Evolutionary conservation across 805 yeast species (phyloP), one percentile per base, ranked within the genome.

Genomic region (Candida gorgasii): DNA sequence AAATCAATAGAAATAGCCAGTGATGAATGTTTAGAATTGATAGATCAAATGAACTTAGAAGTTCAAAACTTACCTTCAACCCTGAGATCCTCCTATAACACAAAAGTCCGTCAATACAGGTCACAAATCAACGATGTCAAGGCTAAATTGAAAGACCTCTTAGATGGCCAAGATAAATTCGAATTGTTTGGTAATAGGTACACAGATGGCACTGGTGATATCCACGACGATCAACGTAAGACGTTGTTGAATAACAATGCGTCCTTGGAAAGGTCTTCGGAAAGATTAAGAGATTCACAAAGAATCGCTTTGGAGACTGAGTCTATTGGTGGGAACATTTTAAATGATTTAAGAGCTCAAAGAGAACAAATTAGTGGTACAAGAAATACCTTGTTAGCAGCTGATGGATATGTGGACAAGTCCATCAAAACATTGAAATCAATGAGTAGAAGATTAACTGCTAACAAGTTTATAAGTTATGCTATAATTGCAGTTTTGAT

Each of bases 281-380:
- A 90, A 48, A 76, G 96, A 53, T 73, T 93, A 36, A 76, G 84
- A 46, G 97, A 93, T 36, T 84, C 93, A 15, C 95, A 92, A 49
- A 75, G 97, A 52, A 73, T 89, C 2, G 99, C 98, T 5, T 71
- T 86, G 40, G 99, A 93, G 53, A 89, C 99, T 0, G 99, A 93
- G 63, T 74, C 75, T 23, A 81, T 93, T 39, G 99, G 99, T 1
- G 88, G 97, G 11, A 84, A 86, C 50, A 93, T 93, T 40, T 75
- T 93, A 66, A 82, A 81, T 54, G 96, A 92, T 59, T 70, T 93
- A 51, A 76, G 97, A 47, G 84, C 96, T 18, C 99, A 93, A 67
- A 74, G 99, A 45, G 99, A 93, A 57, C 97, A 95, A 57, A 78
- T 93, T 33, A 70, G 80, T 41, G 89, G 90, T 54, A 80, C 96